Conservation (phyloP, 371 early-diverging fungal genomes). For the Zopfochytrium polystomum region DNA sequence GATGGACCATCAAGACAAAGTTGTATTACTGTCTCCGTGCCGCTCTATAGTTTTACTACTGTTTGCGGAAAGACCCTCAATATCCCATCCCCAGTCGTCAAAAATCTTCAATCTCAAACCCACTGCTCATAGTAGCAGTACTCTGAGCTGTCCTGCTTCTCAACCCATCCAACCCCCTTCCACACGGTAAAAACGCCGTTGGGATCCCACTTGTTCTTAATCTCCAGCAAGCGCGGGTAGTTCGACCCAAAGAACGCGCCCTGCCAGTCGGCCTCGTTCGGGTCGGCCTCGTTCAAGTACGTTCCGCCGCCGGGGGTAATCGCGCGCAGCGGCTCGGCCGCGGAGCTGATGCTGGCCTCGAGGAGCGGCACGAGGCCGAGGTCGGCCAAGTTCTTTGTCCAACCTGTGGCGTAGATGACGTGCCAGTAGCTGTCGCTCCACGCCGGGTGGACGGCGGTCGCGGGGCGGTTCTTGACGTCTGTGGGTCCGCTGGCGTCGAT, state of each 20-base stretch:
- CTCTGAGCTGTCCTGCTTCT: too few relatives aligned
- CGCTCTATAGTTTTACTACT: too few relatives aligned
- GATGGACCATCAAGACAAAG: too few relatives aligned
- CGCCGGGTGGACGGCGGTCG: slow-evolving; percentile 22
- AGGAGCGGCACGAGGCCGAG: neutral
- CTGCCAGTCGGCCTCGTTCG: slow-evolving; percentile 42
- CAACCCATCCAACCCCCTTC: too few relatives aligned
- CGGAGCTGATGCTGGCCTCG: neutral
- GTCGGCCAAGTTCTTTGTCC: slow-evolving; percentile 22
- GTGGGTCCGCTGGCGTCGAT: neutral
- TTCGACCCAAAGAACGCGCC: slow-evolving; percentile 46
- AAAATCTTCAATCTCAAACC: too few relatives aligned
- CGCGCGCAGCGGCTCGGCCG: slow-evolving; percentile 17
- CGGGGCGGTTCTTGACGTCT: neutral
- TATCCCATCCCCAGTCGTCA: too few relatives aligned
- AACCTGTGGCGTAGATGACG: slow-evolving; percentile 21
- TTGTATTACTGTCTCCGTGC: too few relatives aligned
- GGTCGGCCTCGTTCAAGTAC: slow-evolving; percentile 43
- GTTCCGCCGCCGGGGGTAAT: slow-evolving; percentile 35
- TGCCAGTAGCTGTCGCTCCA: slow-evolving; percentile 40
- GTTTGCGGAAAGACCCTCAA: too few relatives aligned
- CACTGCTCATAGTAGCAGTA: too few relatives aligned
- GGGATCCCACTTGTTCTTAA: slow-evolving; percentile 50
- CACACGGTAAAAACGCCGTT: too few relatives aligned
- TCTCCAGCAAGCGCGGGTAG: slow-evolving; percentile 35